These are phyloP conservation scores for Phlegmacium glaucopus DNA, from an alignment of 768 basidiomycete genomes.

Conservation along the genomic window DNA sequence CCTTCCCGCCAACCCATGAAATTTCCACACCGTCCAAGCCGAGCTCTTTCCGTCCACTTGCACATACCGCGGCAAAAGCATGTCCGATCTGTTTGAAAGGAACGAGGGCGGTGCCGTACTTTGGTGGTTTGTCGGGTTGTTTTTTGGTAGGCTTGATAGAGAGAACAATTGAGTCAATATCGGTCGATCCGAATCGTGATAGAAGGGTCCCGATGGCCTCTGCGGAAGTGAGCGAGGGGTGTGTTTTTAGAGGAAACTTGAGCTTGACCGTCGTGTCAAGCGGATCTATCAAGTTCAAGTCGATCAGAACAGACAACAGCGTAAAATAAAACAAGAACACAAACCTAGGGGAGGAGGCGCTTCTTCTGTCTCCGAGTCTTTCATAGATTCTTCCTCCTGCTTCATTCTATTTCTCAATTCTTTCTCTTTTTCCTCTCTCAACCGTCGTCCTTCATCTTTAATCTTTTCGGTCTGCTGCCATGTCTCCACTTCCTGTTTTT, in stretches of 20 bases:
- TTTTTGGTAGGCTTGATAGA: conserved; percentile 45
- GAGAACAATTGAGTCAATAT: conserved; percentile 63
- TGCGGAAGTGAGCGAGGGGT: conserved; percentile 54
- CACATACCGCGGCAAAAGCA: conserved; percentile 74
- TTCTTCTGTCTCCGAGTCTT: conserved; percentile 31
- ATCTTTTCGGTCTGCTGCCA: conserved; percentile 67
- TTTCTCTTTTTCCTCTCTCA: conserved; percentile 66
- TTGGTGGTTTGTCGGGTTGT: conserved; percentile 52
- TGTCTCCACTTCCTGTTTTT: conserved; percentile 49
- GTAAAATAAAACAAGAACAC: conserved; percentile 11
- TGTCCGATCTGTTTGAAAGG: conserved; percentile 75
- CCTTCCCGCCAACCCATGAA: conserved; percentile 69
- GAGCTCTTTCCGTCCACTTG: conserved; percentile 45
- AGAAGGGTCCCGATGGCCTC: conserved; percentile 50
- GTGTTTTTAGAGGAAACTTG: conserved; percentile 59
- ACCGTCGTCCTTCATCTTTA: conserved; percentile 66
- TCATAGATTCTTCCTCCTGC: conserved; percentile 23
- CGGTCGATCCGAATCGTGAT: conserved; percentile 57
- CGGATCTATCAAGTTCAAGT: conserved; percentile 34
- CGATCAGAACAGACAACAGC: background rate
- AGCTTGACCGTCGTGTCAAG: conserved; percentile 76
- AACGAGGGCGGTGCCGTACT: conserved; percentile 66
- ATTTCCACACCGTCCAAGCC: conserved; percentile 64
- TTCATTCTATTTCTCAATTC: conserved; percentile 47
- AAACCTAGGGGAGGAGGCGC: conserved; percentile 58